A percentile compares a stretch with the other conserved stretches of the same genome.
Evolutionary conservation across 2,329 filamentous ascomycete species (phyloP).

Genomic region (Aspergillus aculeatinus): DNA sequence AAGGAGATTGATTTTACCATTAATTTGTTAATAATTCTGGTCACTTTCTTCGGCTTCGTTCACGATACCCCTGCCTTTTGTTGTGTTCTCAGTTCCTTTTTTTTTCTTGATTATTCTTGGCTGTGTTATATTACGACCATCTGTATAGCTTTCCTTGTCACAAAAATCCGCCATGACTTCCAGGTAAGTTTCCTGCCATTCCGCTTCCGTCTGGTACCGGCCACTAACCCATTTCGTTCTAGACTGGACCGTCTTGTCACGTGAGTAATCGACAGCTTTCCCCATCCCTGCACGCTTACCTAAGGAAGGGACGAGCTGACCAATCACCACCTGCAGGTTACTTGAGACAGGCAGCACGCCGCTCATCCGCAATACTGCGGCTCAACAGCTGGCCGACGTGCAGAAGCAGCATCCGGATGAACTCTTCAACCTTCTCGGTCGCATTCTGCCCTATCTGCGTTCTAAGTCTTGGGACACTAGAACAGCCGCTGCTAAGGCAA

Average conservation of each 20-base stretch:
- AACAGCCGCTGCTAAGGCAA: slow-evolving; percentile 86
- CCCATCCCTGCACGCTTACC: neutral
- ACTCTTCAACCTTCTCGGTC: slow-evolving; percentile 87
- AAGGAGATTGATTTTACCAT: neutral
- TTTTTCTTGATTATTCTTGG: neutral
- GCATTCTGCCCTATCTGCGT: slow-evolving; percentile 91
- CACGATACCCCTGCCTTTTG: slow-evolving; percentile 1
- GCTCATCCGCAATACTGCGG: slow-evolving; percentile 93
- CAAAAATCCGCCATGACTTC: slow-evolving; percentile 39
- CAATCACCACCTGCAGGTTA: slow-evolving; percentile 58
- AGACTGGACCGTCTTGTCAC: slow-evolving; percentile 84
- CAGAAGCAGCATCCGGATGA: slow-evolving; percentile 98
- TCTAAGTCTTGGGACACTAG: slow-evolving; percentile 98
- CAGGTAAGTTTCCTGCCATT: slow-evolving; percentile 37
- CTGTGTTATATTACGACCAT: slow-evolving; percentile 10
- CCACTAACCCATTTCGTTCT: slow-evolving; percentile 35
- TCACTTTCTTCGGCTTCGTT: neutral
- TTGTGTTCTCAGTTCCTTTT: too few species aligned
- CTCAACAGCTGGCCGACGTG: slow-evolving; percentile 94
- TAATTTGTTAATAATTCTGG: neutral
- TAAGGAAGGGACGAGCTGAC: slow-evolving; percentile 21
- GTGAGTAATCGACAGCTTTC: slow-evolving; percentile 56
- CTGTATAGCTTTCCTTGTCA: slow-evolving; percentile 20
- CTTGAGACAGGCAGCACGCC: slow-evolving; percentile 96
- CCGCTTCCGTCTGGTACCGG: slow-evolving; percentile 21